phyloP scores from a whole-genome alignment of 495 filamentous ascomycete genomes.

The Acidiella bohemica region DNA sequence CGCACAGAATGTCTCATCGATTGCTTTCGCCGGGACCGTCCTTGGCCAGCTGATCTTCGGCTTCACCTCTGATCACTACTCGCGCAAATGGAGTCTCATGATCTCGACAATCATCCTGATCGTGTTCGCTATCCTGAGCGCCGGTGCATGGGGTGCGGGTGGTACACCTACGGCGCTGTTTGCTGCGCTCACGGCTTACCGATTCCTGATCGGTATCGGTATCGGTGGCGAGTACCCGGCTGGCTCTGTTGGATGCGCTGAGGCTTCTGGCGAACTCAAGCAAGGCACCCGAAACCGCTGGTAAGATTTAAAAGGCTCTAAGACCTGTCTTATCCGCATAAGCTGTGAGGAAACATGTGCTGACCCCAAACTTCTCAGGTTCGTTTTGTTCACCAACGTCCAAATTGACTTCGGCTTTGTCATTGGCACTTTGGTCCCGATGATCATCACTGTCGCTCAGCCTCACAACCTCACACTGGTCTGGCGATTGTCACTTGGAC shows the following conservation, averaged over 20 bases:
- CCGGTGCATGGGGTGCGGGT: constrained; percentile 59
- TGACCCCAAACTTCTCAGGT: too few relatives aligned
- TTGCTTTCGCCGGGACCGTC: constrained; percentile 82
- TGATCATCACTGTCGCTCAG: constrained; percentile 39
- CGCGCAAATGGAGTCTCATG: constrained; percentile 67
- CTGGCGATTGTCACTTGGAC: constrained; percentile 63
- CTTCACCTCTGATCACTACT: constrained; percentile 68
- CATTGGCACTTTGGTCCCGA: constrained; percentile 58
- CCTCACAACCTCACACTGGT: constrained; percentile 57
- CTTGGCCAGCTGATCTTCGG: constrained; percentile 75
- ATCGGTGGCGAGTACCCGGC: constrained; percentile 76
- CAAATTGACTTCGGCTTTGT: constrained; percentile 77
- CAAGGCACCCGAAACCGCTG: constrained; percentile 67
- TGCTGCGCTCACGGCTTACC: constrained; percentile 69
- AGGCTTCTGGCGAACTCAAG: constrained; percentile 72
- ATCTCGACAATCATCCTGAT: constrained; percentile 70
- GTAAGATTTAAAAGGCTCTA: too few relatives aligned
- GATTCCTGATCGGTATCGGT: constrained; percentile 60
- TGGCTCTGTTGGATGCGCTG: constrained; percentile 69
- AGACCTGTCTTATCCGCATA: too few relatives aligned
- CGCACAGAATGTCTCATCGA: constrained; percentile 55
- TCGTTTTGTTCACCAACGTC: constrained; percentile 84
- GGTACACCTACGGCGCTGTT: constrained; percentile 55
- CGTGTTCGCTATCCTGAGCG: constrained; percentile 64
- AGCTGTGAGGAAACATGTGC: too few relatives aligned